Conservation (phyloP, 176 grass and related monocot genomes). For the Otatea glauca region DNA sequence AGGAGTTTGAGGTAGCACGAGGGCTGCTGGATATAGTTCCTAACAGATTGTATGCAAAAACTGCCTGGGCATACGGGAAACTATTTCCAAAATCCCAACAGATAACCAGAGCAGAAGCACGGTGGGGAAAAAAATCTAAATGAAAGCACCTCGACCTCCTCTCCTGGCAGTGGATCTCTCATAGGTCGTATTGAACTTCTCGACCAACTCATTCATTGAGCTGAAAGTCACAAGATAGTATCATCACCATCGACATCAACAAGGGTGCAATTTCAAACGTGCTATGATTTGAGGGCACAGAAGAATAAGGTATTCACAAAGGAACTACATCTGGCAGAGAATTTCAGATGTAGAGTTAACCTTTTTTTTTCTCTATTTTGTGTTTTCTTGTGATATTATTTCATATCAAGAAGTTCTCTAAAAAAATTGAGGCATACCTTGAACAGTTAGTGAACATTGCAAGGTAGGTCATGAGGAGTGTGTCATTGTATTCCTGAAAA, state of each 20-base stretch:
- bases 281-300: not conserved
- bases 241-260: not conserved
- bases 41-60: slow-evolving; percentile 44
- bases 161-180: slow-evolving; percentile 73
- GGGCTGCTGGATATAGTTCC: slow-evolving; percentile 2
- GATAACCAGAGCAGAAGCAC: not conserved
- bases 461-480: slow-evolving; percentile 95
- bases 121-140: slow-evolving; percentile 42
- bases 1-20: not conserved
- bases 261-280: not conserved
- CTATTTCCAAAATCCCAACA: slow-evolving; percentile 38
- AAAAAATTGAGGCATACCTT: slow-evolving; percentile 50
- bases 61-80: slow-evolving; percentile 5
- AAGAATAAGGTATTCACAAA: not conserved
- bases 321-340: not conserved
- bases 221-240: slow-evolving; percentile 44
- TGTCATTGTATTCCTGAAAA: slow-evolving; percentile 96
- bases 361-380: not conserved
- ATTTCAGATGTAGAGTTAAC: not conserved
- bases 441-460: slow-evolving; percentile 97
- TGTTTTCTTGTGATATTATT: not conserved
- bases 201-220: slow-evolving; percentile 93
- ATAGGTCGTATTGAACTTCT: slow-evolving; percentile 85
- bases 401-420: not conserved
- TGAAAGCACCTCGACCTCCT: slow-evolving; percentile 89